Evolutionary conservation across 208 protist species (phyloP).

Genomic region (Crithidia brevicula): DNA sequence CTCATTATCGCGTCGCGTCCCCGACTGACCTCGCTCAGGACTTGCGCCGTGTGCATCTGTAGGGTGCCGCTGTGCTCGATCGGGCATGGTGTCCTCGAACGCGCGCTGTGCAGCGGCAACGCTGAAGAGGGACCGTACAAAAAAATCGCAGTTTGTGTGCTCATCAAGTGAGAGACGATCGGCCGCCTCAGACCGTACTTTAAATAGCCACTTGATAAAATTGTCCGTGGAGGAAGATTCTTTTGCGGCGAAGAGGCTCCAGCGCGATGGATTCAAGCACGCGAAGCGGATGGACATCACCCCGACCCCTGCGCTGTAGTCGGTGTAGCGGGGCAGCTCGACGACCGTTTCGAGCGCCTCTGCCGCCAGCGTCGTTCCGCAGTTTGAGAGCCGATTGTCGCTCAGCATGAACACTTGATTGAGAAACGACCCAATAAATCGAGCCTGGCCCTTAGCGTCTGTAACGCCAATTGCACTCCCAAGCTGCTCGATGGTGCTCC

Average conservation of each 20-base stretch:
- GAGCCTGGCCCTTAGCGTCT: conserved; percentile 4
- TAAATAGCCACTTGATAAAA: conserved; percentile 21
- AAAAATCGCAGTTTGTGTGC: conserved; percentile 23
- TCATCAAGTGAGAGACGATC: conserved; percentile 17
- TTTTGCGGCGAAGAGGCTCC: conserved; percentile 11
- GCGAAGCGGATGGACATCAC: conserved; percentile 21
- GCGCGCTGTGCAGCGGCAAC: conserved; percentile 21
- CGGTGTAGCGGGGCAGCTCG: conserved; percentile 24
- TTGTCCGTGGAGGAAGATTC: conserved; percentile 1
- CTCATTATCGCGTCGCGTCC: not conserved
- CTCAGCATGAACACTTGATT: conserved; percentile 11
- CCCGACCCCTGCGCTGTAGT: conserved; percentile 24
- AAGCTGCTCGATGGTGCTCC: conserved; percentile 21
- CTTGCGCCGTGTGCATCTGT: not conserved
- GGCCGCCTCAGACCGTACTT: conserved; percentile 23
- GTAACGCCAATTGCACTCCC: conserved; percentile 10
- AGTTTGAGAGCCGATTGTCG: conserved; percentile 11
- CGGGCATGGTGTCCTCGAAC: conserved; percentile 23
- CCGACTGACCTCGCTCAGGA: not conserved
- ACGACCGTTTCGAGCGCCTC: conserved; percentile 21
- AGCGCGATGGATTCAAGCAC: conserved; percentile 10
- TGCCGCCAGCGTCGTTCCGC: conserved; percentile 5
- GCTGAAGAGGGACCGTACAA: conserved; percentile 27
- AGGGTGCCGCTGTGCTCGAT: conserved; percentile 3
- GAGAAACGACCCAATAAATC: conserved; percentile 24